Base-by-base conservation (phyloP, 371 early-diverging fungal genomes). In the Umbelopsis sp. region DNA sequence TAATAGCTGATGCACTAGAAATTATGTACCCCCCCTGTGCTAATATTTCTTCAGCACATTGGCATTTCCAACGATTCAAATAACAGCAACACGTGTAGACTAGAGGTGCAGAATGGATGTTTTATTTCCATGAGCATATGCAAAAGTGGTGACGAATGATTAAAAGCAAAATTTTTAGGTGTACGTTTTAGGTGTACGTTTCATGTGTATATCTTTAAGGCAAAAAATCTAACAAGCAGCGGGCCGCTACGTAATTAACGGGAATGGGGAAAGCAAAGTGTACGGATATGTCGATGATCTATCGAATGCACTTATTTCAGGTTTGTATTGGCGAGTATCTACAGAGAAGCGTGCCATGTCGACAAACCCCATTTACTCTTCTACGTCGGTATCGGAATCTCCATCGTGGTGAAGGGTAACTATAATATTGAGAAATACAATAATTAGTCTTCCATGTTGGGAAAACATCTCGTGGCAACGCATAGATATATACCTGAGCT, bases 321-420 rank as follows among this genome's bases (percentile, higher is more conserved):
- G 12, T 41, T 12, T 12, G 41, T 41, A 1, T 41, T 41, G 41
- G 41, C 12, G 41, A 7, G 16, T 18, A 57, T 35, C 18, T 12
- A 57, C 18, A 35, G 35, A 32, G 29, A 51, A 51, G 52, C 52
- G 24, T 20, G 53, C 32, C 4, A 3, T 35, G 35, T 16, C 12
- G 18, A 35, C 29, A 5, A 0, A 16, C 29, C 29, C 29, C 29
- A 4, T 29, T 18, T 50, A 65, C n/a, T 50, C 68, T 41, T 65
- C 70, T 24, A 63, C 20, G 35, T 83, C 80, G 44, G 77, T 68
- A 69, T 87, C 86, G 37, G 88, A 89, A 65, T 91, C 89, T 10
- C 89, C 89, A 48, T 85, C 86, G 70, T 89, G 89, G 45, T 87
- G 82, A 57, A 91, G 74, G 16, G 91, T 91, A 18, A 89, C 89